phyloP scores from a whole-genome alignment of 2,329 filamentous ascomycete species.

The Thermothelomyces thermophilus region DNA sequence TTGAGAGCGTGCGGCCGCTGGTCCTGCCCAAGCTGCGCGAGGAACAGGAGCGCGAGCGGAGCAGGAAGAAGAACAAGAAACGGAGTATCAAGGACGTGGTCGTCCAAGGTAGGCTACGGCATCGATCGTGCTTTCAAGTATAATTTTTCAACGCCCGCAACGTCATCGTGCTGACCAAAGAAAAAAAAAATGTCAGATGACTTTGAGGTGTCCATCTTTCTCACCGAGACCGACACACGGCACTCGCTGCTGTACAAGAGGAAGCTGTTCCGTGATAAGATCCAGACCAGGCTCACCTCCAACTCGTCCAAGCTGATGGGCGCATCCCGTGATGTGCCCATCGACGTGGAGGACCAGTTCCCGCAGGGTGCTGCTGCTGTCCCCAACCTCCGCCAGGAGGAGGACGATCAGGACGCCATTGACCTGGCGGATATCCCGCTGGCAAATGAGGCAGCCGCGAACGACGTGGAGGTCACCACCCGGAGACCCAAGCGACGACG shows the following conservation, averaged over 20 bases:
- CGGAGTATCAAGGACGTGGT: slow-evolving; percentile 85
- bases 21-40: slow-evolving; percentile 89
- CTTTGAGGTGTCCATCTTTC: slow-evolving; percentile 90
- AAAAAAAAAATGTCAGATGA: slow-evolving; percentile 57
- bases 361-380: slow-evolving; percentile 11
- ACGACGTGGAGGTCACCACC: slow-evolving; percentile 25
- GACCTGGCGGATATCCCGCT: slow-evolving; percentile 51
- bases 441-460: slow-evolving; percentile 28
- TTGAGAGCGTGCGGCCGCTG: slow-evolving; percentile 75
- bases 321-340: slow-evolving; percentile 46
- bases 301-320: slow-evolving; percentile 58
- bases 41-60: slow-evolving; percentile 63
- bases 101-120: slow-evolving; percentile 54
- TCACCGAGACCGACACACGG: slow-evolving; percentile 77
- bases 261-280: slow-evolving; percentile 64
- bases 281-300: slow-evolving; percentile 47
- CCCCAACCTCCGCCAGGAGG: slow-evolving; percentile 44
- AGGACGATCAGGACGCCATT: slow-evolving; percentile 53
- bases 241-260: slow-evolving; percentile 83
- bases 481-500: slow-evolving; percentile 27
- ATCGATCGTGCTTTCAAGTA: too few relatives aligned
- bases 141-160: too few relatives aligned
- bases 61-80: slow-evolving; percentile 60
- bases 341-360: slow-evolving; percentile 41
- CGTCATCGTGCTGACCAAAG: neutral